phyloP scores from a whole-genome alignment of 1,284 basidiomycete genomes.

The Pyrrhoderma noxium region DNA sequence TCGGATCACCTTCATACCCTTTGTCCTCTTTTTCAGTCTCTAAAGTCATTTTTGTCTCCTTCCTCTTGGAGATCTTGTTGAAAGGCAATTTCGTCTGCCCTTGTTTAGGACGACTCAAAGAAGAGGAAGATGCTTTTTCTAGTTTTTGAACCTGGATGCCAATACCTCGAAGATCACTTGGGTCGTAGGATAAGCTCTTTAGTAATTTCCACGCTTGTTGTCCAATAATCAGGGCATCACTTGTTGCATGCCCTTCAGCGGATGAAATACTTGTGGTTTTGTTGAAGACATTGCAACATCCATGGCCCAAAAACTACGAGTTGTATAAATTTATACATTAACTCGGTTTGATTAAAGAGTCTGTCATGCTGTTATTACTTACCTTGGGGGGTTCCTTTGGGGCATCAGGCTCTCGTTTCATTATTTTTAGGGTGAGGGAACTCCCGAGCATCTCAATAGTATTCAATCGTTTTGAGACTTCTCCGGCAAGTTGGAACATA shows the following conservation, averaged over 20 bases:
- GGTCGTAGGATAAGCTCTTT: constrained; percentile 66
- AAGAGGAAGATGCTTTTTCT: constrained; percentile 35
- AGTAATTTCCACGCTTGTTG: constrained; percentile 77
- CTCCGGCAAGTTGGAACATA: constrained; percentile 65
- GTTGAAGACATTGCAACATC: constrained; percentile 78
- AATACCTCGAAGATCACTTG: constrained; percentile 86
- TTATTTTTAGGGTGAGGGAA: constrained; percentile 77
- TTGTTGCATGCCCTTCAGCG: constrained; percentile 60
- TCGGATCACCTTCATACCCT: constrained; percentile 16
- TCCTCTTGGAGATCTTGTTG: constrained; percentile 27
- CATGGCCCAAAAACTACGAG: constrained; percentile 85
- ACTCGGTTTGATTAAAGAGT: too few species aligned
- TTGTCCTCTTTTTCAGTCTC: neutral
- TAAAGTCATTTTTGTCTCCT: neutral
- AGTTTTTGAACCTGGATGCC: constrained; percentile 91
- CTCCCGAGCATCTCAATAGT: constrained; percentile 62
- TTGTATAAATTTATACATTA: constrained; percentile 12
- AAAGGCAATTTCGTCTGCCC: constrained; percentile 55
- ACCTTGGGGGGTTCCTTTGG: constrained; percentile 93
- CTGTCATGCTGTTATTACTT: too few species aligned
- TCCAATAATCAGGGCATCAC: constrained; percentile 64
- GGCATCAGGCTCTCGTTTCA: constrained; percentile 82
- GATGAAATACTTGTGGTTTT: constrained; percentile 60
- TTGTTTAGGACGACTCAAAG: constrained; percentile 8
- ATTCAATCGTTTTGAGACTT: constrained; percentile 67